Conservation (phyloP, 306 rosid species). For the Cucurbita ficifolia region DNA sequence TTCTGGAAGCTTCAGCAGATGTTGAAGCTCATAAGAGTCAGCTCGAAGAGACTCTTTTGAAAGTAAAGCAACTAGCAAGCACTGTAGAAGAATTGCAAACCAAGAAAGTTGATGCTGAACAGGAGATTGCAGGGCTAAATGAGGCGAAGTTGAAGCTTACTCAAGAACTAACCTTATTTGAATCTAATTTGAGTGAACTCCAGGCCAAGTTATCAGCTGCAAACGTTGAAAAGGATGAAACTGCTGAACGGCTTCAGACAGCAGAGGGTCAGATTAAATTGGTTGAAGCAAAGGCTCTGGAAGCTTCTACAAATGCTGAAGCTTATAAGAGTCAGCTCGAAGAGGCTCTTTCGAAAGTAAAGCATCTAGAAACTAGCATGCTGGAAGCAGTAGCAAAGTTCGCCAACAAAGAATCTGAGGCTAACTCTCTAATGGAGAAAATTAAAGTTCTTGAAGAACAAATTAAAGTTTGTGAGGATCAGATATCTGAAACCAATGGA, state of each 20-base stretch:
- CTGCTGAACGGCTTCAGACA: background rate
- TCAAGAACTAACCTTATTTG: background rate
- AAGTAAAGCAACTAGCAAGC: background rate
- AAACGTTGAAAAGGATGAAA: background rate
- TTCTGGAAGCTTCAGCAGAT: background rate
- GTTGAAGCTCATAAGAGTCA: background rate
- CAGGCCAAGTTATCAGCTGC: background rate
- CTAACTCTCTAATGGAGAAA: conserved; percentile 53
- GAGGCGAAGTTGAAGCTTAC: background rate
- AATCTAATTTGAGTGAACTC: background rate
- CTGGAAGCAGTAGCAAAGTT: conserved; percentile 1
- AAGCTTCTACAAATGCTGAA: background rate
- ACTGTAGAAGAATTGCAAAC: background rate
- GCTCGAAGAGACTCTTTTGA: background rate
- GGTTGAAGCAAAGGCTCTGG: background rate
- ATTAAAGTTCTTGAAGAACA: conserved; percentile 40
- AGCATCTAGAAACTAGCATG: background rate
- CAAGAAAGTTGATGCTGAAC: background rate
- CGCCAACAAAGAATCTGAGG: conserved; percentile 49
- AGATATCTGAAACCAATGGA: conserved; percentile 23
- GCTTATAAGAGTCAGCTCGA: background rate
- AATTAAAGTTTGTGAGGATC: conserved; percentile 28
- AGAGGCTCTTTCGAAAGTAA: background rate
- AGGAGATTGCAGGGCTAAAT: background rate
- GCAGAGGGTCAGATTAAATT: background rate